Base-by-base conservation (phyloP, 2,329 filamentous ascomycete species). In the Rugonectria rugulosa region DNA sequence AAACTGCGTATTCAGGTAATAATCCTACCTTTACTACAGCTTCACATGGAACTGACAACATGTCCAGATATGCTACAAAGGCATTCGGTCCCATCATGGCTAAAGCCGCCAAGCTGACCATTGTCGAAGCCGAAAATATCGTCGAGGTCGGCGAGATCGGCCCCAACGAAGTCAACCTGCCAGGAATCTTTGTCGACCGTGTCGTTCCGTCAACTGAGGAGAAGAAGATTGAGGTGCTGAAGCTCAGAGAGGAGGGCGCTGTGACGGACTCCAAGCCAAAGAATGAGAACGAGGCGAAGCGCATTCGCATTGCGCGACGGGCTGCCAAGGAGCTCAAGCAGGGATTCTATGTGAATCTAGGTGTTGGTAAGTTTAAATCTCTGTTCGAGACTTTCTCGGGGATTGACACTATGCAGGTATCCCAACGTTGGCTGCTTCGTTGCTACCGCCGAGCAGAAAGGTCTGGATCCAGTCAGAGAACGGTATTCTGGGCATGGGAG, bases 381-480 rank as follows among this genome's bases (percentile, higher is more conserved):
- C 4, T 23, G 23, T 27, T 15, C 4, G 21, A 12, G 1, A 26
- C 3, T 26, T 17, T 10, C 2, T 3, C 10, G n/a, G 8, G 8
- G 19, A 50, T 62, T 32, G 59, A 21, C 3, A 14, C 1, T 9
- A 20, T 14, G 20, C 47, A 62, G 84, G 91, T n/a, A 92, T 96
- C 71, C 92, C 91, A 0, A 96, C 91, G 12, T 79, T 95, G n/a
- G 90, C 91, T 1, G 90, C 91, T 0, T 89, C 87, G 1, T 92
- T 90, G 71, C 75, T 96, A 6, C 85, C 89, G 2, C 72, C 83
- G 1, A 83, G 83, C 45, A 81, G 86, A 14, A 85, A 88, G 57
- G 91, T 96, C 24, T 92, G 91, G 85, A 83, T 96, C 37, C 91
- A 96, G 72, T 91, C 88, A 0, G 91, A 96, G 76, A 96, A 96